Evolutionary conservation across 305 asterid species (phyloP), one percentile per base, ranked within the genome.

Genomic region (Plantago coronopus): DNA sequence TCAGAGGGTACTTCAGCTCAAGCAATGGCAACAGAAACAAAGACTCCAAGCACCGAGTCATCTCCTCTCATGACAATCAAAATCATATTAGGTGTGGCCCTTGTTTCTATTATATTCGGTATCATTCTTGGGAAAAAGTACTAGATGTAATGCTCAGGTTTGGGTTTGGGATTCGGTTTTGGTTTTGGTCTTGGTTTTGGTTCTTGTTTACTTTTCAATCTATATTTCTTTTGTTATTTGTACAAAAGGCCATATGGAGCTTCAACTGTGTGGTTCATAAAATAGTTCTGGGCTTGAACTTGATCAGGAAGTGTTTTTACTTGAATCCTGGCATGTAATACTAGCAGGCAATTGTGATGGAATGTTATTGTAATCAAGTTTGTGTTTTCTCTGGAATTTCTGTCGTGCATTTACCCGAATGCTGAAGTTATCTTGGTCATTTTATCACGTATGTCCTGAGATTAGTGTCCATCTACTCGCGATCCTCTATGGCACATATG

Each of bases 91-190:
- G 97, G 94, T 37, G 97, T 85, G 79, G 96, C 97, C 23, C 63
- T 91, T 54, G 81, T 87, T 69, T 93, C 98, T 8, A 73, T 87
- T 20, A 73, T 93, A 46, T 22, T 81, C 42, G 98, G 98, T 55
- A 51, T 93, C 47, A 67, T 89, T 72, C 85, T 93, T 46, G 98
- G 98, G 7, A 89, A 83, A 76, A 80, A 82, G 66, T 93, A 89
- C 61, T 93, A 75, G 71, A 38, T 61, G 29, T 58, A 70, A 74
- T n/a, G 60, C 65, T 65, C 20, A 45, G 57, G 66, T 31, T 76
- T 72, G 69, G 65, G 25, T 20, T 73, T 64, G 0, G 38, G 38
- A 17, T 51, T 43, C 61, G 48, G 60, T 72, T 43, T 55, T 45
- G 16, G 18, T 13, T 48, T 44, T 21, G 20, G 17, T 20, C 54